Evolutionary conservation across 352 stramenopile species (phyloP).

Genomic region (Detonula confervacea): DNA sequence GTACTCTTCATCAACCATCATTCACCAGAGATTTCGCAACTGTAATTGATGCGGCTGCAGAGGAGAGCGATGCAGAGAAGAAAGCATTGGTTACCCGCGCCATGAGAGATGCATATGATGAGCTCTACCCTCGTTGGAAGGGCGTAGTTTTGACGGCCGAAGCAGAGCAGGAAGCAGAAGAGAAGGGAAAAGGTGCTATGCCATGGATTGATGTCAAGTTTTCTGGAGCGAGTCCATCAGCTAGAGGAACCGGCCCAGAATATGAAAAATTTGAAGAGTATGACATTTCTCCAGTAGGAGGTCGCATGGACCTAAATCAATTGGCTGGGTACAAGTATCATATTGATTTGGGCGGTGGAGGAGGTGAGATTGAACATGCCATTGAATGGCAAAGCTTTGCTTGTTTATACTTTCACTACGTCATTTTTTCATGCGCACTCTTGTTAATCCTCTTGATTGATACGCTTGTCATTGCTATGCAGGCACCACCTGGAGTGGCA

Average conservation of each 20-base stretch:
- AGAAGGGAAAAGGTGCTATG: not conserved
- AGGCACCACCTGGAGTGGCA: constrained; percentile 45
- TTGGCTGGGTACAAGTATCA: constrained; percentile 50
- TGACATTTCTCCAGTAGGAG: constrained; percentile 27
- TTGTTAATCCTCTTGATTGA: too few species aligned
- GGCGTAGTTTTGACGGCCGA: constrained; percentile 39
- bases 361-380: too few species aligned
- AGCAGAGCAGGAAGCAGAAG: constrained; percentile 29
- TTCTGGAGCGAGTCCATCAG: constrained; percentile 10
- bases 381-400: too few species aligned
- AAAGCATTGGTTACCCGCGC: constrained; percentile 18
- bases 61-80: not conserved
- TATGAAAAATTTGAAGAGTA: constrained; percentile 24
- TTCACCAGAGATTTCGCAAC: constrained; percentile 21
- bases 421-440: too few species aligned
- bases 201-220: constrained; percentile 54
- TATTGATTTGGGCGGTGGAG: constrained; percentile 56
- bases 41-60: not conserved
- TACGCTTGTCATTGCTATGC: too few species aligned
- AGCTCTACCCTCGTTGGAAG: constrained; percentile 41
- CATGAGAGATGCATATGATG: constrained; percentile 27
- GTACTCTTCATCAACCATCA: constrained; percentile 11
- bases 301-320: constrained; percentile 24
- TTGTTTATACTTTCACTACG: too few species aligned
- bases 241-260: too few species aligned